phyloP scores from a whole-genome alignment of 2,329 filamentous ascomycete genomes.

The Calonectria multiphialidica region DNA sequence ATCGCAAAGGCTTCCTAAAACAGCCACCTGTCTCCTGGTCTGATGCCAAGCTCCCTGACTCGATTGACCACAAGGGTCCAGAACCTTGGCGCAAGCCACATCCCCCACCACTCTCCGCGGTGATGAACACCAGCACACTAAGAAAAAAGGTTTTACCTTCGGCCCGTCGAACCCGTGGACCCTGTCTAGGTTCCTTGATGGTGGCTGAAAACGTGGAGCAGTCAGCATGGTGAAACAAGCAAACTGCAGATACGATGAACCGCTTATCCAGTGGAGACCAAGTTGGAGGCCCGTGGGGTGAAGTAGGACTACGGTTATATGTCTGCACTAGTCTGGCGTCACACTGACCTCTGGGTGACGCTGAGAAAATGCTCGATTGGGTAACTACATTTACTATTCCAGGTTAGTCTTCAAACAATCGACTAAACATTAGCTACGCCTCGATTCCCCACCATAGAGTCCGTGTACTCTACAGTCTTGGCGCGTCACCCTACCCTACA shows the following conservation, averaged over 20 bases:
- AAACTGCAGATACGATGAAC: background rate
- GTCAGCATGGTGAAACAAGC: background rate
- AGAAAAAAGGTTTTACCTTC: too few species aligned
- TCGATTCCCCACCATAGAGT: background rate
- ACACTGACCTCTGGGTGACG: background rate
- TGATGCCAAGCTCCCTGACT: background rate
- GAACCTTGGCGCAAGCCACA: background rate
- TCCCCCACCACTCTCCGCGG: background rate
- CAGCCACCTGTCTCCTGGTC: background rate
- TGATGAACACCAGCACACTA: background rate
- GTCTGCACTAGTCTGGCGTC: background rate
- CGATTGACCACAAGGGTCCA: background rate
- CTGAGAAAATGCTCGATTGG: background rate
- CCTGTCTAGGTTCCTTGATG: background rate
- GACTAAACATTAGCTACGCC: background rate
- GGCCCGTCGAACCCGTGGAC: background rate
- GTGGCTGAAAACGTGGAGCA: background rate
- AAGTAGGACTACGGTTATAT: background rate
- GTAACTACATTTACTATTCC: background rate
- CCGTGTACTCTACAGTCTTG: background rate
- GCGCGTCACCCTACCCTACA: background rate
- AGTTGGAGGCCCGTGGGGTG: background rate
- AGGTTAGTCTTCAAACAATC: background rate
- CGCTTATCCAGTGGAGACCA: background rate
- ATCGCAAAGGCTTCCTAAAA: background rate